Percentiles rank a stretch among this genome's conserved stretches.
These are phyloP conservation scores for Aspergillus sojae DNA, from an alignment of 2,329 filamentous ascomycete species.

Conservation along the genomic window DNA sequence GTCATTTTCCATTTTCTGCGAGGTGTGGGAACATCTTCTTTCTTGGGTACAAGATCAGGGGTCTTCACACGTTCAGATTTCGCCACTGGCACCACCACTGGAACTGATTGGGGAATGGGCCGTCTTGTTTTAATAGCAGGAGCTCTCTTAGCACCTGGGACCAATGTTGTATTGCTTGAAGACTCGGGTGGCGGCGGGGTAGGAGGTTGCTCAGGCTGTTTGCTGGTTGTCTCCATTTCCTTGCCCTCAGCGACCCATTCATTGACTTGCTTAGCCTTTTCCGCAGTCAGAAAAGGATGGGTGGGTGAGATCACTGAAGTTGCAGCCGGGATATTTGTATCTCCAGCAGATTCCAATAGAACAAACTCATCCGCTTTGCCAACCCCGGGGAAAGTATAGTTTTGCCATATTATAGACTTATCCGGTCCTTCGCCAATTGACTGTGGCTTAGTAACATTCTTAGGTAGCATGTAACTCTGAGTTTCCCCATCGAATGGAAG, in stretches of 20 bases:
- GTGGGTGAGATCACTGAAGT: slow-evolving; percentile 8
- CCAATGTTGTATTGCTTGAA: background rate
- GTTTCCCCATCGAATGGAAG: slow-evolving; percentile 20
- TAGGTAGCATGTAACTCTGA: slow-evolving; percentile 14
- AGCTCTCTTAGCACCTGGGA: slow-evolving; percentile 10
- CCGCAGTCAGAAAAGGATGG: slow-evolving; percentile 29
- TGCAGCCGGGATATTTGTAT: slow-evolving; percentile 3
- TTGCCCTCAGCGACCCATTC: slow-evolving; percentile 32
- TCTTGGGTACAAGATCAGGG: slow-evolving; percentile 5
- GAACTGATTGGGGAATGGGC: background rate
- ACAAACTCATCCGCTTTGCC: slow-evolving; percentile 29
- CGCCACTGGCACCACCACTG: background rate
- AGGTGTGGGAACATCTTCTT: slow-evolving; percentile 7
- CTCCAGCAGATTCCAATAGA: slow-evolving; percentile 15
- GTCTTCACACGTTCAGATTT: background rate
- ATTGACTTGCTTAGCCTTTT: slow-evolving; percentile 33
- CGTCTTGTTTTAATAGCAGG: slow-evolving; percentile 25
- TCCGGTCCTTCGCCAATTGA: slow-evolving; percentile 21
- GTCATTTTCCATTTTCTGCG: slow-evolving; percentile 24
- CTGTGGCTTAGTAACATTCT: slow-evolving; percentile 23
- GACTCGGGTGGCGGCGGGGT: slow-evolving; percentile 1
- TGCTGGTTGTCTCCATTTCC: slow-evolving; percentile 17
- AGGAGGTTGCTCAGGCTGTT: background rate
- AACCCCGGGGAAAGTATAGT: slow-evolving; percentile 34
- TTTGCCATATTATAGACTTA: slow-evolving; percentile 34